Evolutionary conservation across 257 asterid species (phyloP).

Genomic region (Plantago ovata): DNA sequence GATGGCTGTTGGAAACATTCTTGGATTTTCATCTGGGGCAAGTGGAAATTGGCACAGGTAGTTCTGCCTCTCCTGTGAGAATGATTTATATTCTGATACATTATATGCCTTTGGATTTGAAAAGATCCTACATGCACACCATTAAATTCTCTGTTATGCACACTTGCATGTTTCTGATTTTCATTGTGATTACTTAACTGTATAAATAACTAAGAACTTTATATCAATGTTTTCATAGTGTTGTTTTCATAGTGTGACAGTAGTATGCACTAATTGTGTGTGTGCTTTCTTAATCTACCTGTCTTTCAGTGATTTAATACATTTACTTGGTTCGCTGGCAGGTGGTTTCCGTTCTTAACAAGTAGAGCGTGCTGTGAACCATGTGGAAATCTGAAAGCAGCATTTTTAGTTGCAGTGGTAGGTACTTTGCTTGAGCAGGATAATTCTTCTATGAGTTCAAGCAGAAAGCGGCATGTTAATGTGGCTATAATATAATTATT

Average conservation of each 20-base stretch:
- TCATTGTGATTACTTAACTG: not conserved
- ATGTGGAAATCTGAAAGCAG: constrained; percentile 99
- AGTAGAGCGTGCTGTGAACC: constrained; percentile 97
- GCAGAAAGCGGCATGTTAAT: not conserved
- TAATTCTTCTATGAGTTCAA: not conserved
- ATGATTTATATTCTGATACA: constrained; percentile 12
- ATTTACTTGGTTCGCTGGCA: constrained; percentile 32
- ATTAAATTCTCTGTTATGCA: not conserved
- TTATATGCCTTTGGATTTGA: not conserved
- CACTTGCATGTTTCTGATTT: not conserved
- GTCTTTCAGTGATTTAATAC: constrained; percentile 15
- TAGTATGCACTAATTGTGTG: constrained; percentile 8
- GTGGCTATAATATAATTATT: too few species aligned
- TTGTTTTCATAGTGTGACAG: too few species aligned
- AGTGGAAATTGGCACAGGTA: constrained; percentile 98
- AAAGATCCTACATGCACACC: not conserved
- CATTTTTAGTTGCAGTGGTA: constrained; percentile 98
- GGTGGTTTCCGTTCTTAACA: constrained; percentile 96
- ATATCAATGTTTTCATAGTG: too few species aligned
- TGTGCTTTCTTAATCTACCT: constrained; percentile 12
- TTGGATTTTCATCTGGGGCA: constrained; percentile 97
- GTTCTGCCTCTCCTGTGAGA: constrained; percentile 14
- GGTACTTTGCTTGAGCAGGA: constrained; percentile 32
- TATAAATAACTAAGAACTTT: too few species aligned
- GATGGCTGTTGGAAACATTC: constrained; percentile 99